Conservation (phyloP, 345 rosid genomes). For the Aquilaria yunnanensis region DNA sequence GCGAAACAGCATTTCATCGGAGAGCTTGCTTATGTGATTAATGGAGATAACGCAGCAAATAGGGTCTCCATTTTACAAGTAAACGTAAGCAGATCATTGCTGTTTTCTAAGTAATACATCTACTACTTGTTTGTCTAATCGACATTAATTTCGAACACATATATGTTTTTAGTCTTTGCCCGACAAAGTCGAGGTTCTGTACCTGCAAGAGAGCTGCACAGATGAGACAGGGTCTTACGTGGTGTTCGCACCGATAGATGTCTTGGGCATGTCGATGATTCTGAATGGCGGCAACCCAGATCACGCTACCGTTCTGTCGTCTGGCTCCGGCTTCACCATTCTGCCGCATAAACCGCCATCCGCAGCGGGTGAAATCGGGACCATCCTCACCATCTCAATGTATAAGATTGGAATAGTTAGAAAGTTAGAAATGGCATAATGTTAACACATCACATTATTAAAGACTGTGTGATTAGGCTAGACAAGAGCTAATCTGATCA, state of each 20-base stretch:
- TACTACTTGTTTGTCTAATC: too few relatives aligned
- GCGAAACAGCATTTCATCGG: conserved; percentile 1
- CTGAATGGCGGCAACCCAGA: conserved; percentile 30
- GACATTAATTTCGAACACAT: neutral
- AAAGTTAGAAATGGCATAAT: too few relatives aligned
- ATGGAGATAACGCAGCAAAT: conserved; percentile 24
- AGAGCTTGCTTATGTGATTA: conserved; percentile 19
- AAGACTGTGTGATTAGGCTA: conserved; percentile 9
- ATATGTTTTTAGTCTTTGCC: neutral
- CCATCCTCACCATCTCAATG: conserved; percentile 28
- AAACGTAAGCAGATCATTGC: conserved; percentile 14
- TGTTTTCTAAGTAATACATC: too few relatives aligned
- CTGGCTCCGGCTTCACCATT: conserved; percentile 44
- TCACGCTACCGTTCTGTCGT: conserved; percentile 16
- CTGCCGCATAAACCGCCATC: conserved; percentile 21
- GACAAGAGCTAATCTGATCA: too few relatives aligned
- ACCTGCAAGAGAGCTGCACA: conserved; percentile 34
- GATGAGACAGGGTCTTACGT: conserved; percentile 22
- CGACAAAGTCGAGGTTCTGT: conserved; percentile 5
- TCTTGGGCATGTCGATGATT: conserved; percentile 12
- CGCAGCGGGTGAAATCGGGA: conserved; percentile 11
- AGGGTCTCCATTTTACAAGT: conserved; percentile 27
- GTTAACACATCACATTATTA: conserved; percentile 22
- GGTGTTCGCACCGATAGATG: conserved; percentile 35
- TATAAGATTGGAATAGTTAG: too few relatives aligned